Percentiles rank a stretch among this genome's conserved stretches.
These are phyloP conservation scores for Zhuliangozyma parablackwelliae DNA, from an alignment of 1,139 yeast genomes.

Conservation along the genomic window DNA sequence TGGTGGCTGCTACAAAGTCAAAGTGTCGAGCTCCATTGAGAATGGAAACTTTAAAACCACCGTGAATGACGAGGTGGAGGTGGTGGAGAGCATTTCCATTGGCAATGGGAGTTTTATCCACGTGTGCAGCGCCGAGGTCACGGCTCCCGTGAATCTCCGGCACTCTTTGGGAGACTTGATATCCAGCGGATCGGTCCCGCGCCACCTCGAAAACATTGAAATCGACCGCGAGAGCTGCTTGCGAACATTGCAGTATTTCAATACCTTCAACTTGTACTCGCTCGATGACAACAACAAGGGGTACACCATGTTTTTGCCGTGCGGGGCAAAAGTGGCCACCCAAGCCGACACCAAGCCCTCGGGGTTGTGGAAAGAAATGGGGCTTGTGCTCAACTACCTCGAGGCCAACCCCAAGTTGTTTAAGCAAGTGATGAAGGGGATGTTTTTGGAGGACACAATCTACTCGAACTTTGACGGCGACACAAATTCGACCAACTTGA, in stretches of 20 bases:
- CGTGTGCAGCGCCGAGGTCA: constrained; percentile 53
- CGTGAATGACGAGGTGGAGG: constrained; percentile 36
- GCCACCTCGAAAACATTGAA: constrained; percentile 27
- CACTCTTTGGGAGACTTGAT: constrained; percentile 35
- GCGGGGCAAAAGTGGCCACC: constrained; percentile 32
- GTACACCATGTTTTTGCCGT: constrained; percentile 76
- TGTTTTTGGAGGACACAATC: constrained; percentile 58
- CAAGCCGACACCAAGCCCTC: background rate
- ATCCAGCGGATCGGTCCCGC: constrained; percentile 29
- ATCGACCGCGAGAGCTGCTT: constrained; percentile 37
- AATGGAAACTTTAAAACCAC: constrained; percentile 32
- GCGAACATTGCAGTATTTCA: constrained; percentile 31
- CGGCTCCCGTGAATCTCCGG: constrained; percentile 33
- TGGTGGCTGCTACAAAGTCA: constrained; percentile 38
- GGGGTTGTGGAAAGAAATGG: constrained; percentile 61
- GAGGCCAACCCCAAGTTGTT: constrained; percentile 49
- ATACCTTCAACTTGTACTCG: constrained; percentile 24
- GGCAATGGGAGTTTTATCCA: constrained; percentile 57
- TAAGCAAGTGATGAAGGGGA: constrained; percentile 47
- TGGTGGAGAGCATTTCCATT: constrained; percentile 45
- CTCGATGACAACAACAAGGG: constrained; percentile 54
- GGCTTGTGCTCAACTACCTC: constrained; percentile 58
- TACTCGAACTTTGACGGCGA: constrained; percentile 56
- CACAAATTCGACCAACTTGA: constrained; percentile 13
- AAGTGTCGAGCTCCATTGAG: constrained; percentile 43